Conservation (phyloP, 805 yeast species). For the Nakazawaea ernobii region DNA sequence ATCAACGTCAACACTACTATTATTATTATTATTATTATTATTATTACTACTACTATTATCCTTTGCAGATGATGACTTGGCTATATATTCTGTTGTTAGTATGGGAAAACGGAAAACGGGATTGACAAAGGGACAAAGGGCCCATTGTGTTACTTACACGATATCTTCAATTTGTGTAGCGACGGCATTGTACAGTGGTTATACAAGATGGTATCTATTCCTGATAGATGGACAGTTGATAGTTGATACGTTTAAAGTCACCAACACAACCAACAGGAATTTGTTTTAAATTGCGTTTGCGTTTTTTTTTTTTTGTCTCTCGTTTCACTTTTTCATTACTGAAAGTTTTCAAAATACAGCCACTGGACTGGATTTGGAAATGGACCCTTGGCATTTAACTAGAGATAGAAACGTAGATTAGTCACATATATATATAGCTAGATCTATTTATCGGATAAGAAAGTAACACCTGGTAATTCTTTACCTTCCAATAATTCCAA, state of each 20-base stretch:
- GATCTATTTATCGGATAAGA: conserved; percentile 70
- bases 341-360: too few relatives aligned
- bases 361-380: neutral
- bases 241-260: too few relatives aligned
- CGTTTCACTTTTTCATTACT: too few relatives aligned
- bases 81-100: neutral
- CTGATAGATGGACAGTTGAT: too few relatives aligned
- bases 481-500: conserved; percentile 98
- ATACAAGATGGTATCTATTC: neutral
- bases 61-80: neutral
- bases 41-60: neutral
- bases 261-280: neutral
- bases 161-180: conserved; percentile 10
- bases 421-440: neutral
- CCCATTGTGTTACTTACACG: conserved; percentile 8
- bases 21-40: conserved; percentile 1
- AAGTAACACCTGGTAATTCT: conserved; percentile 95
- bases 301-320: neutral
- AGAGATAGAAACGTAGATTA: neutral
- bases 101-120: too few relatives aligned
- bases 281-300: neutral
- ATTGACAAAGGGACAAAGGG: too few relatives aligned
- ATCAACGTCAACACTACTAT: conserved; percentile 33
- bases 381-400: neutral
- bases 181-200: conserved; percentile 7